Base-by-base conservation (phyloP, 352 stramenopile species). In the Pythium monospermum region DNA sequence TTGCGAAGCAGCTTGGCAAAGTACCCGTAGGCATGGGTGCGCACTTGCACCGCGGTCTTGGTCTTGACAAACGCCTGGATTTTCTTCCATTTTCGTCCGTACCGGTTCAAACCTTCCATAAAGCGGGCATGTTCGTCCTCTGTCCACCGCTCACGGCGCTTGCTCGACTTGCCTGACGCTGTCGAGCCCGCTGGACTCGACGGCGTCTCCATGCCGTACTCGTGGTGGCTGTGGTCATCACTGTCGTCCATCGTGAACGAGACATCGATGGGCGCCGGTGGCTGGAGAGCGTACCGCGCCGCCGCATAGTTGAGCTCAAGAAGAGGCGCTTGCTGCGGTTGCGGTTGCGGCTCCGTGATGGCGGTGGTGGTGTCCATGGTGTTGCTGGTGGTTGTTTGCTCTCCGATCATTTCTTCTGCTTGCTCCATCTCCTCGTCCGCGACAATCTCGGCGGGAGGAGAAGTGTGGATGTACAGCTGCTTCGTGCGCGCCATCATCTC, bases 81-180 rank as follows among this genome's bases (percentile, higher is more conserved):
- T 53, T 92, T 92, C 62, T 92, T 92, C 82, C 82, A 92, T 57
- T 92, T 92, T 53, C 82, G 82, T 21, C 82, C 82, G 55, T 90
- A 92, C 25, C 74, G 73, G 62, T 90, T 89, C n/a, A 92, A 56
- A 0, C 82, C 82, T 56, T 92, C 78, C 79, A 92, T 90, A 62
- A 92, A 92, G 11, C 74, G 71, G 15, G 78, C 78, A 53, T 92
- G 82, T 42, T 92, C 82, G 44, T 90, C 79, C 28, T 90, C 75
- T 1, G 82, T 92, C 82, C 82, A 92, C 16, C 82, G 74, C 44
- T 92, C 82, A 42, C 82, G 82, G 26, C 77, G 74, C 56, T 88
- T 88, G 67, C 75, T 86, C 2, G 66, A 66, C 40, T 85, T 75
- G 39, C 72, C 77, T 3, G 68, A 69, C 48, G 76, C 85, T 36